Evolutionary conservation across 306 rosid species (phyloP).

Genomic region (Trifolium dubium): DNA sequence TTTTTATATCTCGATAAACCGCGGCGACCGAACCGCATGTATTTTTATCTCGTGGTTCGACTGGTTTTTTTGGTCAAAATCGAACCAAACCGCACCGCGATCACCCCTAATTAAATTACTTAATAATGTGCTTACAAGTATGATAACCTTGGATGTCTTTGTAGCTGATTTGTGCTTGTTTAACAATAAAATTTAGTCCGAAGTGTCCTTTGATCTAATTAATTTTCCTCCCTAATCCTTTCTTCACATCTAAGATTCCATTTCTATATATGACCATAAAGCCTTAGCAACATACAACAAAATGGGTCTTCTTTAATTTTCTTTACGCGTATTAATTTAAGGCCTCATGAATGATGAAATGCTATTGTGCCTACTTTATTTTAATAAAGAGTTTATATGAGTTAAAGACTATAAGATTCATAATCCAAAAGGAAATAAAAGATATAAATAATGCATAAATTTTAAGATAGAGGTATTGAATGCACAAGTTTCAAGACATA

Average conservation of each 20-base stretch:
- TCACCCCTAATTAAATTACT: too few relatives aligned
- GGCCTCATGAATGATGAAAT: slow-evolving; percentile 4
- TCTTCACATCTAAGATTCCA: background rate
- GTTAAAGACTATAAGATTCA: too few relatives aligned
- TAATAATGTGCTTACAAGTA: background rate
- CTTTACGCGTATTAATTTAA: background rate
- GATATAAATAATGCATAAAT: too few relatives aligned
- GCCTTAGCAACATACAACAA: background rate
- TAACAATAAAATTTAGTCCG: background rate
- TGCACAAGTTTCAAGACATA: too few relatives aligned
- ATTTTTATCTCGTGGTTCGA: too few relatives aligned
- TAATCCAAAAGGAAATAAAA: too few relatives aligned
- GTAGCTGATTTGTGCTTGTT: background rate
- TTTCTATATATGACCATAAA: background rate
- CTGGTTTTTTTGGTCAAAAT: too few relatives aligned
- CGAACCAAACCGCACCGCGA: too few relatives aligned
- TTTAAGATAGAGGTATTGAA: too few relatives aligned
- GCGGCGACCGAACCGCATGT: too few relatives aligned
- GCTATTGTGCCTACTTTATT: background rate
- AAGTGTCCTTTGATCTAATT: background rate
- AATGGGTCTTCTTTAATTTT: slow-evolving; percentile 1
- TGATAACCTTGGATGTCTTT: background rate
- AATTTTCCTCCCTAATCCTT: background rate
- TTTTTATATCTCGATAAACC: too few relatives aligned
- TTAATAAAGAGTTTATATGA: too few relatives aligned